Evolutionary conservation across 495 filamentous ascomycete species (phyloP).

Genomic region (Parathielavia hyrcaniae): DNA sequence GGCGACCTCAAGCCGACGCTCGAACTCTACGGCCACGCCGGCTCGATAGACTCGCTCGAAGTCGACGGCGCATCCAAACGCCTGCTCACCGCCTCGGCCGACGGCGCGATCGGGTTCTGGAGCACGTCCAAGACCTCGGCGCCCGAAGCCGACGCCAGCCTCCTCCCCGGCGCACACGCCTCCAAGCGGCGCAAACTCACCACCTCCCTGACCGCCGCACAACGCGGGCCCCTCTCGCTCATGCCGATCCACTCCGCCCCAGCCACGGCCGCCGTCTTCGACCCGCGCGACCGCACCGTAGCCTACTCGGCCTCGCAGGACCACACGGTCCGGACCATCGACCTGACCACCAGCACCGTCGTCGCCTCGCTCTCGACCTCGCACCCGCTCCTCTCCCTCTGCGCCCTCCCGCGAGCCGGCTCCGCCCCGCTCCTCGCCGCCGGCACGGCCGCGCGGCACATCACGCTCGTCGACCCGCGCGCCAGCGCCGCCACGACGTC

Average conservation of each 20-base stretch:
- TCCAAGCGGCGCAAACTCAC: slow-evolving; percentile 74
- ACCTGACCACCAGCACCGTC: slow-evolving; percentile 66
- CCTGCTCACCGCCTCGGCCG: slow-evolving; percentile 74
- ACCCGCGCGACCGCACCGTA: slow-evolving; percentile 74
- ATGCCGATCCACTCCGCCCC: slow-evolving; percentile 64
- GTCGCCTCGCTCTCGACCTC: slow-evolving; percentile 76
- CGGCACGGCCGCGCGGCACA: slow-evolving; percentile 77
- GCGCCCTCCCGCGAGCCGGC: slow-evolving; percentile 51
- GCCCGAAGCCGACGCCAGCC: slow-evolving; percentile 58
- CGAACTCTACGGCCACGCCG: slow-evolving; percentile 81
- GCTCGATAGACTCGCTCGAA: slow-evolving; percentile 65
- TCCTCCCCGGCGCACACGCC: slow-evolving; percentile 57
- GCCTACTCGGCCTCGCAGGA: slow-evolving; percentile 86
- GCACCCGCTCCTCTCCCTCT: slow-evolving; percentile 71
- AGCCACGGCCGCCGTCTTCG: slow-evolving; percentile 73
- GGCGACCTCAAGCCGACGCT: slow-evolving; percentile 66
- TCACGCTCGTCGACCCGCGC: slow-evolving; percentile 85
- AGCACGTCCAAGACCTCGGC: slow-evolving; percentile 64
- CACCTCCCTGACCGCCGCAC: slow-evolving; percentile 55
- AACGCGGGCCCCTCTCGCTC: slow-evolving; percentile 72
- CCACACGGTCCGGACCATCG: slow-evolving; percentile 84
- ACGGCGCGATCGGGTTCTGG: slow-evolving; percentile 81
- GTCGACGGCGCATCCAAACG: slow-evolving; percentile 68
- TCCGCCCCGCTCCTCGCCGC: slow-evolving; percentile 65
- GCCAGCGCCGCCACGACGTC: slow-evolving; percentile 62